These are phyloP conservation scores for Amaranthus tricolor DNA, from an alignment of 179 eudicot genomes.

Conservation along the genomic window DNA sequence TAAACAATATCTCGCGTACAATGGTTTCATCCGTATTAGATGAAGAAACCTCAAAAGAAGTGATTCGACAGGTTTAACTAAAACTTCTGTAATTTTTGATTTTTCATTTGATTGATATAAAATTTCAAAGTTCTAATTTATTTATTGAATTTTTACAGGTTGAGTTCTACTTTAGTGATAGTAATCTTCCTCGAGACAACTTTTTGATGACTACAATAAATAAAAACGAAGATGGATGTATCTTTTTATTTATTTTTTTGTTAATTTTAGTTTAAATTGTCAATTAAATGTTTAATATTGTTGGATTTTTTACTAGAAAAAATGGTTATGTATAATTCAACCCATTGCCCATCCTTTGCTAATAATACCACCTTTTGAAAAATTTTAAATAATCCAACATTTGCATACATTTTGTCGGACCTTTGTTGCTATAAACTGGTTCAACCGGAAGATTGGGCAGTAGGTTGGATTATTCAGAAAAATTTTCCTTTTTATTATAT, in stretches of 20 bases:
- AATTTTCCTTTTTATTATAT: no score
- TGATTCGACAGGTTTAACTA: conserved; percentile 69
- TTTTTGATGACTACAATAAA: conserved; percentile 56
- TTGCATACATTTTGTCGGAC: no score
- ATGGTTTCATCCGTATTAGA: conserved; percentile 48
- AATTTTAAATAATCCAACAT: no score
- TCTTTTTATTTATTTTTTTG: conserved; percentile 46
- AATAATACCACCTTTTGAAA: no score
- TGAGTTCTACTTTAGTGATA: conserved; percentile 94
- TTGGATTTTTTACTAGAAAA: not conserved
- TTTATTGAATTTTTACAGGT: conserved; percentile 41
- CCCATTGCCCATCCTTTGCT: no score
- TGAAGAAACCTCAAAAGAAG: conserved; percentile 80
- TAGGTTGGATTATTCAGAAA: no score
- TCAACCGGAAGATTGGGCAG: no score
- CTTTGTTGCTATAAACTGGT: no score
- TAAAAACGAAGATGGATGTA: conserved; percentile 87
- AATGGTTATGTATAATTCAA: no score
- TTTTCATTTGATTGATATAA: no score
- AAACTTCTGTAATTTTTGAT: not conserved
- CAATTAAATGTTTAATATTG: not conserved
- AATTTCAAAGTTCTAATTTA: not conserved
- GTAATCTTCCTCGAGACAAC: conserved; percentile 81
- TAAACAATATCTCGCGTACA: conserved; percentile 2
- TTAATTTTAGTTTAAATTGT: not conserved